phyloP scores from a whole-genome alignment of 2,329 filamentous ascomycete genomes.

The Penicillium nordicum region DNA sequence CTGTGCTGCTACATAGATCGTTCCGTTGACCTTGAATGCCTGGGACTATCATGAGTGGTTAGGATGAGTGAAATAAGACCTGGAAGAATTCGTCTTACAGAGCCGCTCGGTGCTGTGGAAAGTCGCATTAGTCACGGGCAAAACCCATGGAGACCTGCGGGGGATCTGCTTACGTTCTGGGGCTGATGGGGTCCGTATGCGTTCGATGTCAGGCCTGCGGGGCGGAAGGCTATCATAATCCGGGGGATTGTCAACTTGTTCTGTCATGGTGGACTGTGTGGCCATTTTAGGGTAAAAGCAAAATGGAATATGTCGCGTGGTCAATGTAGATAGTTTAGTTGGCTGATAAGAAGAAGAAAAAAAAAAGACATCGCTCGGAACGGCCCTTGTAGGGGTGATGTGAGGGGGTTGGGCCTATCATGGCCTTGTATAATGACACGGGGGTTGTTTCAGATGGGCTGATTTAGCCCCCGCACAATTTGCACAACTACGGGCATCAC shows the following conservation, averaged over 20 bases:
- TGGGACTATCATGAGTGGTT: not conserved
- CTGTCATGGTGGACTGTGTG: not conserved
- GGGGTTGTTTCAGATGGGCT: not conserved
- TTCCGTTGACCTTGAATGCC: conserved; percentile 4
- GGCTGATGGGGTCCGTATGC: not conserved
- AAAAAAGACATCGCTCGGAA: not conserved
- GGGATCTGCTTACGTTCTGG: not conserved
- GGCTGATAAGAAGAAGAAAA: not conserved
- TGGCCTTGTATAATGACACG: not conserved
- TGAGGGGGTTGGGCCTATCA: not conserved
- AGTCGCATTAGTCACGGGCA: not conserved
- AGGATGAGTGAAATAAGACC: not conserved
- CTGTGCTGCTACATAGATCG: conserved; percentile 1
- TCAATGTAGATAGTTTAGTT: not conserved
- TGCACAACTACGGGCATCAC: not conserved
- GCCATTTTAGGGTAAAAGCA: not conserved
- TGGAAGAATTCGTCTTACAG: not conserved
- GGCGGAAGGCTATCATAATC: not conserved
- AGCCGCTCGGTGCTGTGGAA: not conserved
- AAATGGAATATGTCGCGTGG: not conserved
- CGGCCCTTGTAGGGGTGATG: not conserved
- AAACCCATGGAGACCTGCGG: not conserved
- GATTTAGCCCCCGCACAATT: not conserved
- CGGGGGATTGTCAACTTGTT: not conserved
- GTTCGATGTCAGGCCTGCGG: not conserved